Conservation (phyloP, 345 rosid genomes). For the Garcia nutans region DNA sequence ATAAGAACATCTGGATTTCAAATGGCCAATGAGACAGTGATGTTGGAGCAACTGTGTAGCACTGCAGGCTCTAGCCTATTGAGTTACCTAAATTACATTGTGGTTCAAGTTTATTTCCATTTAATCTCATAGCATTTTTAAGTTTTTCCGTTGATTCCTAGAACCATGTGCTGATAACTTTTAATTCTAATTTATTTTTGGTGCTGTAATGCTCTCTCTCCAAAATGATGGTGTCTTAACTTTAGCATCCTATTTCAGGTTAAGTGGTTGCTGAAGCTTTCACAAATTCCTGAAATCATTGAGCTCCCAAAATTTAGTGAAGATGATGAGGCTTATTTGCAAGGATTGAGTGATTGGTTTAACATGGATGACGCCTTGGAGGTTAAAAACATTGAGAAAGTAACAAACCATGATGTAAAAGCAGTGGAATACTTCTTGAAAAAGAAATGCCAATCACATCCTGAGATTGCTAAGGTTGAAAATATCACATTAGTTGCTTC, state of each 20-base stretch:
- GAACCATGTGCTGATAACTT: not conserved
- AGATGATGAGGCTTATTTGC: constrained; percentile 63
- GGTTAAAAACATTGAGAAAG: constrained; percentile 75
- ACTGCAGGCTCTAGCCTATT: not conserved
- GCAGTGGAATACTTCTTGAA: constrained; percentile 94
- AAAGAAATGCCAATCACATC: constrained; percentile 73
- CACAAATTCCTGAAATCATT: constrained; percentile 61
- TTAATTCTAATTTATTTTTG: not conserved
- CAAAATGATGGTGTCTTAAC: not conserved
- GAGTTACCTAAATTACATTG: not conserved
- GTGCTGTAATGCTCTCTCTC: not conserved
- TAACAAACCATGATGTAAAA: constrained; percentile 92
- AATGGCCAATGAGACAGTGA: not conserved
- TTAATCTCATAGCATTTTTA: not conserved
- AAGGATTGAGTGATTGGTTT: constrained; percentile 63
- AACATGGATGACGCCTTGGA: constrained; percentile 70
- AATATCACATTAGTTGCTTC: not conserved
- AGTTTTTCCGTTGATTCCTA: not conserved
- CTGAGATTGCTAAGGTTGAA: constrained; percentile 74
- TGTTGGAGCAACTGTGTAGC: not conserved
- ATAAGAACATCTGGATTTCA: not conserved
- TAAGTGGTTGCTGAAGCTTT: constrained; percentile 87
- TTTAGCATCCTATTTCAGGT: constrained; percentile 39
- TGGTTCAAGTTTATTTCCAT: not conserved
- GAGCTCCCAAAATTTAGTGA: constrained; percentile 85